Evolutionary conservation across 805 yeast species (phyloP), one percentile per base, ranked within the genome.

Genomic region (Yamadazyma endophytica): DNA sequence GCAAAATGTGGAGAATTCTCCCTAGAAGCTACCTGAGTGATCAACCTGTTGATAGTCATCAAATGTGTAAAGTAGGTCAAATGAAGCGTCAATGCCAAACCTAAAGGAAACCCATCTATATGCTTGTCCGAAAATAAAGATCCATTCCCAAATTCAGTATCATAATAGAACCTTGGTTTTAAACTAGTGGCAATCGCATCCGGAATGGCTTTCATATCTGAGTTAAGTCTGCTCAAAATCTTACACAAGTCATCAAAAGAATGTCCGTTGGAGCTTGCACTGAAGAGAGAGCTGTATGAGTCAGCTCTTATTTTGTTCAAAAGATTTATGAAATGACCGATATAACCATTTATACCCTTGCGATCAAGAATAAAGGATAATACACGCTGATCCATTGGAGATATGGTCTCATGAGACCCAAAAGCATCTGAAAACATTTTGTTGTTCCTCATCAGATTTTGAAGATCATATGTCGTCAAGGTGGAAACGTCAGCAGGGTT

Each of bases 1-100:
- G n/a, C n/a, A n/a, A n/a, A n/a, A n/a, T n/a, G n/a, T n/a, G n/a
- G n/a, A 6, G 41, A 43, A 22, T 47, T 53, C 4, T 38, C 43
- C 12, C 49, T 49, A 12, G 22, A 28, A 29, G 37, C 39, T 9
- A 41, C 31, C 26, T 33, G 41, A 29, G 39, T 32, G 6, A 41
- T 38, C 13, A 61, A 43, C 17, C 67, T 36, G 39, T 64, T 64
- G 29, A 63, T 48, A 14, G 56, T 47, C 63, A 61, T 52, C 29
- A 62, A 37, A 31, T 64, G 69, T 20, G 52, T 38, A 34, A 63
- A 60, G 41, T 33, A 64, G 1, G 57, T 43, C 25, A 62, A 46
- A 24, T 58, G 62, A 12, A 53, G 37, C 1, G 46, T 41, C 17
- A 58, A 29, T 9, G 46, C 21, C 14, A 35, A 32, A 27, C 53